These are phyloP conservation scores for Luzula sylvatica DNA, from an alignment of 176 grass and related monocot species.

Conservation along the genomic window DNA sequence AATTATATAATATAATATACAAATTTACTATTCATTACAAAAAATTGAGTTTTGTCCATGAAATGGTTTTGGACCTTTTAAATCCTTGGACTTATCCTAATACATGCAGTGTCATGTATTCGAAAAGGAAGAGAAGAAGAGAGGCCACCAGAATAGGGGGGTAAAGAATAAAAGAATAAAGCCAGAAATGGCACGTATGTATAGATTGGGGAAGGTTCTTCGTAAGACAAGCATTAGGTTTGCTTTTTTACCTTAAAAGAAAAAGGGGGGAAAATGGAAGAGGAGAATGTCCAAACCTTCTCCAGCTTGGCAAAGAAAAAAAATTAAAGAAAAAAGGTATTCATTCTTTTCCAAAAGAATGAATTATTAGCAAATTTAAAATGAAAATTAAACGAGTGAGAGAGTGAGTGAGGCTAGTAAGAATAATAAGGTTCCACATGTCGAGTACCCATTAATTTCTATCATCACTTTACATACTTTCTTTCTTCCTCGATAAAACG, in stretches of 20 bases:
- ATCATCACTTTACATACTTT: slow-evolving; percentile 15
- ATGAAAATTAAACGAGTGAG: slow-evolving; percentile 5
- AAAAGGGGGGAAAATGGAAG: slow-evolving; percentile 29
- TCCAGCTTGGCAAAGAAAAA: slow-evolving; percentile 30
- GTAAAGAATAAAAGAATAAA: slow-evolving; percentile 21
- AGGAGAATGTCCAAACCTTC: slow-evolving; percentile 27
- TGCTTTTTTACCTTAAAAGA: slow-evolving; percentile 44
- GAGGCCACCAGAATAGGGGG: slow-evolving; percentile 1
- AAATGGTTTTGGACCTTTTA: no score
- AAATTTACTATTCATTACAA: neutral
- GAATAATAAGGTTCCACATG: slow-evolving; percentile 17
- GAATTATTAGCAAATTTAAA: slow-evolving; percentile 14
- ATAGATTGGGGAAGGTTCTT: slow-evolving; percentile 32
- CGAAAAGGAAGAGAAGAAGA: neutral
- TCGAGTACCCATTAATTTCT: slow-evolving; percentile 25
- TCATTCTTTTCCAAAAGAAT: neutral
- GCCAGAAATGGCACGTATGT: slow-evolving; percentile 35
- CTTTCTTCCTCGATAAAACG: slow-evolving; percentile 2
- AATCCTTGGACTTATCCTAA: no score
- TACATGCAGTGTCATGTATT: neutral
- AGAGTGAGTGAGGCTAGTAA: slow-evolving; percentile 6
- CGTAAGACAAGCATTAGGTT: slow-evolving; percentile 27
- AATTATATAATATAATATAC: no score
- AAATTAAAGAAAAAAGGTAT: slow-evolving; percentile 14
- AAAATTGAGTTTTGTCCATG: neutral